Evolutionary conservation across 2,329 filamentous ascomycete genomes (phyloP).

Genomic region (Neofusicoccum kwambonambiense): DNA sequence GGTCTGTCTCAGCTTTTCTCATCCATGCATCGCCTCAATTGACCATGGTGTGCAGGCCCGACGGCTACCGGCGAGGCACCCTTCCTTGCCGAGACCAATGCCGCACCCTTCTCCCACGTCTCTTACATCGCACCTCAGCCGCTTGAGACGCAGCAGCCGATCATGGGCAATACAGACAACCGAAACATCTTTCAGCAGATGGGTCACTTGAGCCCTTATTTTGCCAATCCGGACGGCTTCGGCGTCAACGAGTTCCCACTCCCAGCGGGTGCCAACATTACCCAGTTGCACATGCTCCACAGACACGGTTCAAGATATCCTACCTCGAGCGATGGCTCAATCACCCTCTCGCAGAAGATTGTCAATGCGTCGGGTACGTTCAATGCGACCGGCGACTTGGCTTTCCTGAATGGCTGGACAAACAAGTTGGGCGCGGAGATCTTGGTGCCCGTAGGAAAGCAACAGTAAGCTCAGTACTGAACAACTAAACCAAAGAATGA

Average conservation of each 20-base stretch:
- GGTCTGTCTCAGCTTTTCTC: not conserved
- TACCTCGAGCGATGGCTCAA: slow-evolving; percentile 58
- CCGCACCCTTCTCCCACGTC: slow-evolving; percentile 59
- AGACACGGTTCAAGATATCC: slow-evolving; percentile 75
- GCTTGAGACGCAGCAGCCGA: slow-evolving; percentile 68
- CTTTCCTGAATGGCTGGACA: slow-evolving; percentile 67
- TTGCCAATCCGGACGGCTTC: slow-evolving; percentile 66
- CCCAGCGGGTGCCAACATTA: slow-evolving; percentile 64
- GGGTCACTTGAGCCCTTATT: slow-evolving; percentile 69
- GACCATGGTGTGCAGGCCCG: slow-evolving; percentile 48
- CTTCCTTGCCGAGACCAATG: slow-evolving; percentile 70
- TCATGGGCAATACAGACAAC: slow-evolving; percentile 57
- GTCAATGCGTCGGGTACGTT: slow-evolving; percentile 54
- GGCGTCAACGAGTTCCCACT: slow-evolving; percentile 71
- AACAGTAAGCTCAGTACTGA: slow-evolving; percentile 48
- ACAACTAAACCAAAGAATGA: no score
- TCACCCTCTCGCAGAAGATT: slow-evolving; percentile 58
- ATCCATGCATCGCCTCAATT: not conserved
- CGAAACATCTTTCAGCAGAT: slow-evolving; percentile 69
- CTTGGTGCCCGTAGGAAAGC: slow-evolving; percentile 68
- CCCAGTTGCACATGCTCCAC: slow-evolving; percentile 70
- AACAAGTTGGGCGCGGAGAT: slow-evolving; percentile 70
- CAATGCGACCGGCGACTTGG: slow-evolving; percentile 58
- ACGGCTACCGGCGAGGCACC: slow-evolving; percentile 68
- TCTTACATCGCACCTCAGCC: slow-evolving; percentile 68